Conservation (phyloP, 2,329 filamentous ascomycete species). For the Cercospora zeina region DNA sequence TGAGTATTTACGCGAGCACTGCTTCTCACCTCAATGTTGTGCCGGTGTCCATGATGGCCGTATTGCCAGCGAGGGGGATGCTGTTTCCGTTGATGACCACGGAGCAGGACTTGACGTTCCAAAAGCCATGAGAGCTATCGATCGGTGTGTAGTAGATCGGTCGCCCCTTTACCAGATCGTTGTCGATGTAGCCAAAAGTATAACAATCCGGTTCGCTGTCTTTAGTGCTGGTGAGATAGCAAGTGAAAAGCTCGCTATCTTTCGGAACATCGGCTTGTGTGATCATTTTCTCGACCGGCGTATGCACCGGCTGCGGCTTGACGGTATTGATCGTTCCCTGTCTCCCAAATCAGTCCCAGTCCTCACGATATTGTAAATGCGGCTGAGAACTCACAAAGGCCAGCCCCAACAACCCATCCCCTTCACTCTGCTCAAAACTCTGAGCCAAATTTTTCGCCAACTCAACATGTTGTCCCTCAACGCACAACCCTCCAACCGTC, state of each 20-base stretch:
- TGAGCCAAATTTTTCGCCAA: conserved; percentile 60
- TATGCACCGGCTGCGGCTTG: conserved; percentile 55
- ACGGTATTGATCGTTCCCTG: conserved; percentile 40
- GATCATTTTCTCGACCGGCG: conserved; percentile 71
- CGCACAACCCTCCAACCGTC: conserved; percentile 60
- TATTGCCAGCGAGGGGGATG: conserved; percentile 57
- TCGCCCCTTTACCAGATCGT: conserved; percentile 54
- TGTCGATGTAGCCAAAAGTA: conserved; percentile 71
- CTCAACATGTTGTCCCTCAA: conserved; percentile 65
- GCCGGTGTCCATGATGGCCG: conserved; percentile 70
- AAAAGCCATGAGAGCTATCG: conserved; percentile 67
- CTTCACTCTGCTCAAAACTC: conserved; percentile 57
- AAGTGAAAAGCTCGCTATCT: conserved; percentile 62
- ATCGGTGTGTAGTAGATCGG: conserved; percentile 57
- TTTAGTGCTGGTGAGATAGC: conserved; percentile 60
- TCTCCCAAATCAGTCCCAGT: conserved; percentile 47
- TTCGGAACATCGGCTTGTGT: conserved; percentile 56
- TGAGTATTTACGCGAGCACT: too few species aligned
- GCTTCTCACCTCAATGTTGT: conserved; percentile 56
- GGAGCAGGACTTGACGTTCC: conserved; percentile 62
- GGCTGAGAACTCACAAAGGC: conserved; percentile 56
- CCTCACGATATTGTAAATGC: conserved; percentile 37
- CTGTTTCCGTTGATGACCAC: conserved; percentile 58
- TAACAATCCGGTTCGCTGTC: conserved; percentile 59
- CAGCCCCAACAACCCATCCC: conserved; percentile 67